Evolutionary conservation across 148 eudicot genomes (phyloP), one percentile per base, ranked within the genome.

Genomic region (Amaranthus hypochondriacus): DNA sequence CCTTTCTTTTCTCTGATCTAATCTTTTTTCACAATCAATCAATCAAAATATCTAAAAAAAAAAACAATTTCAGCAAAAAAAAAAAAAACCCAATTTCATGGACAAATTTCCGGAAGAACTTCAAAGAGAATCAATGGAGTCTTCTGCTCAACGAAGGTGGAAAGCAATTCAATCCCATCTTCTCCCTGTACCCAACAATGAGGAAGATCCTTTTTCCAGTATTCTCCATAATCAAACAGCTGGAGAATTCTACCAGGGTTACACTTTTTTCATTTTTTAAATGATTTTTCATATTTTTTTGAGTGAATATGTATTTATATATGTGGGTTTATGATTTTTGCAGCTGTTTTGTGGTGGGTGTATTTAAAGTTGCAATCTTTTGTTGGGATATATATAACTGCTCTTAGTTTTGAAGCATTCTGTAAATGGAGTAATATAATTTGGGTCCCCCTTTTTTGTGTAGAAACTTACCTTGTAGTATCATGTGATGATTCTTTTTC

Each of bases 121-220:
- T 48, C 28, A 46, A 72, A 63, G 28, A 18, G 50, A 62, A 59
- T 68, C 60, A 70, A 88, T 90, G 92, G 96, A 87, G 62, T 80
- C 86, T 8, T 21, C 80, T 43, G 88, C 95, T 60, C 68, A 85
- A 42, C 83, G 92, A 51, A 88, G 98, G 13, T 78, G 91, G 75
- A 75, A 70, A 69, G 85, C 86, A 43, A 89, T 93, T 75, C 89
- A 76, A 76, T 76, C 72, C 56, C 98, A 93, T 75, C 73, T 93
- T 47, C 48, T 81, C 14, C 77, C 87, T 39, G 12, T 78, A 10
- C 69, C 85, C 48, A 67, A 52, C 60, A 13, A 72, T 62, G 81
- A 66, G 47, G 70, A 78, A 39, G 86, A 85, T 51, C 48, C 69
- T 3, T 4, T 14, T 68, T 80, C 62, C 13, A 77, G 55, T 74